Evolutionary conservation across 371 early-diverging fungal genomes (phyloP).

Genomic region (Sporodiniella umbellata): DNA sequence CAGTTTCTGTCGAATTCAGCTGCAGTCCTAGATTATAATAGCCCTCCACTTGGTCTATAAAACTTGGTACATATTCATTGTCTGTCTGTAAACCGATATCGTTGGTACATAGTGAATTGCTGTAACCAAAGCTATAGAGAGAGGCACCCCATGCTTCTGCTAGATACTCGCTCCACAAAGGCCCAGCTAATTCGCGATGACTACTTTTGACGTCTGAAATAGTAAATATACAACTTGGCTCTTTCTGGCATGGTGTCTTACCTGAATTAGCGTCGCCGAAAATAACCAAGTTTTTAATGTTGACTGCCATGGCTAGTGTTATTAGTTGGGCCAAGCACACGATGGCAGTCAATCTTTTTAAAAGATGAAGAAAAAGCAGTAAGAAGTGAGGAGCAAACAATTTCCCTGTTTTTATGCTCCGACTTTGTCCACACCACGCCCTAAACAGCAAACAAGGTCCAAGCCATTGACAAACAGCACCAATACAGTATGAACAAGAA

Average conservation of each 20-base stretch:
- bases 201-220: conserved; percentile 29
- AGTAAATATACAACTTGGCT: not conserved
- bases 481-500: too few species aligned
- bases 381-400: not conserved
- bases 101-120: conserved; percentile 41
- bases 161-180: conserved; percentile 45
- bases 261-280: conserved; percentile 53
- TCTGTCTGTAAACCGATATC: conserved; percentile 16
- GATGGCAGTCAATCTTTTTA: not conserved
- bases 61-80: conserved; percentile 28
- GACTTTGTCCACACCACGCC: too few species aligned
- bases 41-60: conserved; percentile 42
- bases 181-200: conserved; percentile 39
- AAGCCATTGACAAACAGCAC: too few species aligned
- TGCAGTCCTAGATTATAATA: conserved; percentile 31
- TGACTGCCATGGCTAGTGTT: not conserved
- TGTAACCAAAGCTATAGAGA: conserved; percentile 40
- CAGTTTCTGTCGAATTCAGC: conserved; percentile 36
- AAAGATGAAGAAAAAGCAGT: not conserved
- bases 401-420: not conserved
- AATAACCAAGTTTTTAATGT: conserved; percentile 35
- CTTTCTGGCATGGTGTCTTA: conserved; percentile 3
- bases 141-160: conserved; percentile 42
- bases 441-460: too few species aligned
- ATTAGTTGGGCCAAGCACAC: not conserved